Conservation (phyloP, 257 asterid genomes). For the Solanum okadae region DNA sequence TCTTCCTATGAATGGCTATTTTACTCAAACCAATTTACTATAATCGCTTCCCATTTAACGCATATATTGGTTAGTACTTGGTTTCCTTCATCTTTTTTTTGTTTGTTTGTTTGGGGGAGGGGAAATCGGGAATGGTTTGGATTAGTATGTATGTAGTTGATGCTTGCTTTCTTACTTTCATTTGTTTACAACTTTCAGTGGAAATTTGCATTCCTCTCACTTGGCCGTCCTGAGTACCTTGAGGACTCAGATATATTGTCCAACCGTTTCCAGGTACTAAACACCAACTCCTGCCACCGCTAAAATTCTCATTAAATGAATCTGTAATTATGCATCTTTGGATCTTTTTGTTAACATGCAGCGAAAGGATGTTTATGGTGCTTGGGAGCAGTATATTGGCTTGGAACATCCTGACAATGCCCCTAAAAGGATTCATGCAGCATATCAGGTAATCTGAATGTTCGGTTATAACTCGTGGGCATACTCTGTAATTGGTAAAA, state of each 20-base stretch:
- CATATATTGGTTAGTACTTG: background rate
- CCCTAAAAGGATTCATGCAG: slow-evolving; percentile 36
- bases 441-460: slow-evolving; percentile 30
- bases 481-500: background rate
- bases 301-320: background rate
- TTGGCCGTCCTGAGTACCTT: slow-evolving; percentile 47
- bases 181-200: slow-evolving; percentile 19
- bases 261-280: slow-evolving; percentile 45
- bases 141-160: background rate
- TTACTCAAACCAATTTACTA: background rate
- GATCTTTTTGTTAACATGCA: slow-evolving; percentile 4
- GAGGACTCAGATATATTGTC: slow-evolving; percentile 43
- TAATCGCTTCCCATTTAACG: background rate
- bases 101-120: background rate
- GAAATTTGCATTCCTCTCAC: slow-evolving; percentile 53
- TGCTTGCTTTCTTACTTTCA: background rate
- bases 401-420: slow-evolving; percentile 45
- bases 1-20: background rate
- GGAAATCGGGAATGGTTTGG: background rate
- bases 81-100: background rate
- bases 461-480: background rate
- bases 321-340: background rate
- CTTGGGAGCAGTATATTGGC: slow-evolving; percentile 61
- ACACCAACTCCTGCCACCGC: background rate
- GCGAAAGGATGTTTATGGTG: slow-evolving; percentile 31